Conservation (phyloP, 2,329 filamentous ascomycete genomes). For the Botrytis deweyae region DNA sequence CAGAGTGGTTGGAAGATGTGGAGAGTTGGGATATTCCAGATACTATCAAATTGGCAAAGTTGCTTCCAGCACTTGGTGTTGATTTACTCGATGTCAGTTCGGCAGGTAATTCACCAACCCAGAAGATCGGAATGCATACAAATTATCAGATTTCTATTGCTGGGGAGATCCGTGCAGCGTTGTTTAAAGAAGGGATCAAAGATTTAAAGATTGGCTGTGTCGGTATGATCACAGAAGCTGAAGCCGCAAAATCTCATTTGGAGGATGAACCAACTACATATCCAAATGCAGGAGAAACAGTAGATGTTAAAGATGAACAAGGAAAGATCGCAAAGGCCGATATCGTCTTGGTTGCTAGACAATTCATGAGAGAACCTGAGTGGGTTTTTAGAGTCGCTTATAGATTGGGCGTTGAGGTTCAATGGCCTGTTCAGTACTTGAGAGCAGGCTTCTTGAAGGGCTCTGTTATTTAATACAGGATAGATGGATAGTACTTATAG, state of each 20-base stretch:
- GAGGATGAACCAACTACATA: slow-evolving; percentile 46
- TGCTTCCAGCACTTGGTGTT: slow-evolving; percentile 70
- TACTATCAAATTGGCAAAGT: slow-evolving; percentile 60
- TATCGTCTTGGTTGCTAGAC: slow-evolving; percentile 67
- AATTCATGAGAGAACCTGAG: slow-evolving; percentile 80
- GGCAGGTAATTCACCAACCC: slow-evolving; percentile 65
- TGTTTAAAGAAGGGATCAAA: slow-evolving; percentile 49
- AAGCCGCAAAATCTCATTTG: slow-evolving; percentile 37
- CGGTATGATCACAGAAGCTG: slow-evolving; percentile 68
- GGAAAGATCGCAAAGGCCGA: slow-evolving; percentile 54
- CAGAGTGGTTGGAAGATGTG: slow-evolving; percentile 58
- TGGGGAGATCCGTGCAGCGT: slow-evolving; percentile 65
- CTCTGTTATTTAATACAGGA: slow-evolving; percentile 28
- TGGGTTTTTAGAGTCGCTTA: slow-evolving; percentile 73
- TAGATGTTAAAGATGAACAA: slow-evolving; percentile 41
- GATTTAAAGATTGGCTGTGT: slow-evolving; percentile 71
- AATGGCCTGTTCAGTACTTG: slow-evolving; percentile 54
- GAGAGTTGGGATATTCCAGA: slow-evolving; percentile 33
- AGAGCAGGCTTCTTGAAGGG: slow-evolving; percentile 31
- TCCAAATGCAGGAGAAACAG: slow-evolving; percentile 43
- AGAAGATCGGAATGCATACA: slow-evolving; percentile 50
- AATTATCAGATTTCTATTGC: slow-evolving; percentile 76
- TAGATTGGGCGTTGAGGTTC: slow-evolving; percentile 67
- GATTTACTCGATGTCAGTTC: slow-evolving; percentile 82
- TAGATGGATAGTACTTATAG: neutral